Conservation (phyloP, 2,329 filamentous ascomycete species). For the Epicoccum sorghinum region DNA sequence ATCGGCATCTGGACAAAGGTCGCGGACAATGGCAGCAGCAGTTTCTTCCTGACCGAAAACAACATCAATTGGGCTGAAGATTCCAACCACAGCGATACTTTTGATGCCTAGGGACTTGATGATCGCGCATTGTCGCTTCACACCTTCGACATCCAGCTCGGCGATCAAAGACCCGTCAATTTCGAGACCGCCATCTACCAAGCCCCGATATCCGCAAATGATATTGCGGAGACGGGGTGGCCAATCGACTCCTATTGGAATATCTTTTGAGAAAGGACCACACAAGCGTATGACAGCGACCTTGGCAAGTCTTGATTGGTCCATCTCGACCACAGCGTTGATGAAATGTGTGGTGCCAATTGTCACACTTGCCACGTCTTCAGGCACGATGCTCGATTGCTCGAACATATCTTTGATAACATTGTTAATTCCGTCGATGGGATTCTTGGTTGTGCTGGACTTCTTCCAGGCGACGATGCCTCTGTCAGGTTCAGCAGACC, state of each 20-base stretch:
- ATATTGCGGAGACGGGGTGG: slow-evolving; percentile 52
- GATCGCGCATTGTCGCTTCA: slow-evolving; percentile 50
- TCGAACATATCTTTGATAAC: slow-evolving; percentile 45
- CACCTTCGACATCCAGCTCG: slow-evolving; percentile 51
- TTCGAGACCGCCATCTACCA: slow-evolving; percentile 56
- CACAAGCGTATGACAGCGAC: slow-evolving; percentile 61
- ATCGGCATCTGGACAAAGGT: slow-evolving; percentile 53
- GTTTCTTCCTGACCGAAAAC: slow-evolving; percentile 58
- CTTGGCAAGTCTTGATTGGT: slow-evolving; percentile 55
- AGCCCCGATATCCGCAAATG: slow-evolving; percentile 53
- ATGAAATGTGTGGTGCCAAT: slow-evolving; percentile 61
- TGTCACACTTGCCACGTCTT: slow-evolving; percentile 51
- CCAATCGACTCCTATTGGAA: slow-evolving; percentile 58
- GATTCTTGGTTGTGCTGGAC: slow-evolving; percentile 44
- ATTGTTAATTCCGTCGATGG: slow-evolving; percentile 42
- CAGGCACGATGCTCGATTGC: slow-evolving; percentile 33
- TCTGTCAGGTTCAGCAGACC: slow-evolving; percentile 28
- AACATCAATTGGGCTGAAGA: slow-evolving; percentile 65
- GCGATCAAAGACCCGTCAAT: slow-evolving; percentile 57
- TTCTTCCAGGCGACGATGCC: slow-evolving; percentile 47
- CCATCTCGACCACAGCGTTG: slow-evolving; percentile 58
- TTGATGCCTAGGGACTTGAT: slow-evolving; percentile 52
- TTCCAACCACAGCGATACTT: slow-evolving; percentile 61
- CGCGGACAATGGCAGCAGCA: slow-evolving; percentile 56
- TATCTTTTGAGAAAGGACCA: slow-evolving; percentile 54